These are phyloP conservation scores for Rhazya stricta DNA, from an alignment of 257 asterid genomes.

Conservation along the genomic window DNA sequence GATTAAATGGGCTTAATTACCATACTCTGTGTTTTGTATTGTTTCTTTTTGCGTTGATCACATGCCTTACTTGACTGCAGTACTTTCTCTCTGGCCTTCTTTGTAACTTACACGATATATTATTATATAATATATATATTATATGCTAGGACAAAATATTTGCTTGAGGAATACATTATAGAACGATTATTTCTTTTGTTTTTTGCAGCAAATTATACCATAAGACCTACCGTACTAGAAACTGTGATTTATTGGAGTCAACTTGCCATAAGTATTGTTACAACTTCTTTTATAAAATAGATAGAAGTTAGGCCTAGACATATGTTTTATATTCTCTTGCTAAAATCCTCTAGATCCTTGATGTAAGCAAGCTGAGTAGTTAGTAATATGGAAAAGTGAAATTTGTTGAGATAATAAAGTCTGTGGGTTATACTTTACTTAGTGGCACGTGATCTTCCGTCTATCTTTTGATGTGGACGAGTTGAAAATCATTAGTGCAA, in stretches of 20 bases:
- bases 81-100: neutral
- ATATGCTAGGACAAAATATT: too few species aligned
- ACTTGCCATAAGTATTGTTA: too few species aligned
- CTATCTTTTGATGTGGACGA: constrained; percentile 6
- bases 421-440: neutral
- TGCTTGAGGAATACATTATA: too few species aligned
- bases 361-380: neutral
- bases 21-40: neutral
- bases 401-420: constrained; percentile 11
- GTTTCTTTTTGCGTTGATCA: constrained; percentile 2
- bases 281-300: too few species aligned
- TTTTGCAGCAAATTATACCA: neutral
- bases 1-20: neutral
- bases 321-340: too few species aligned
- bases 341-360: neutral
- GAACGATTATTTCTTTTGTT: neutral
- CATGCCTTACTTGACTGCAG: constrained; percentile 2
- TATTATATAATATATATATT: too few species aligned
- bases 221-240: too few species aligned
- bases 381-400: neutral
- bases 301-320: too few species aligned
- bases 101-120: neutral
- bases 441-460: constrained; percentile 4
- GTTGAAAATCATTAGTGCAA: neutral
- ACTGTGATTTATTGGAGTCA: too few species aligned